Conservation (phyloP, 306 rosid species). For the Senna siamea region DNA sequence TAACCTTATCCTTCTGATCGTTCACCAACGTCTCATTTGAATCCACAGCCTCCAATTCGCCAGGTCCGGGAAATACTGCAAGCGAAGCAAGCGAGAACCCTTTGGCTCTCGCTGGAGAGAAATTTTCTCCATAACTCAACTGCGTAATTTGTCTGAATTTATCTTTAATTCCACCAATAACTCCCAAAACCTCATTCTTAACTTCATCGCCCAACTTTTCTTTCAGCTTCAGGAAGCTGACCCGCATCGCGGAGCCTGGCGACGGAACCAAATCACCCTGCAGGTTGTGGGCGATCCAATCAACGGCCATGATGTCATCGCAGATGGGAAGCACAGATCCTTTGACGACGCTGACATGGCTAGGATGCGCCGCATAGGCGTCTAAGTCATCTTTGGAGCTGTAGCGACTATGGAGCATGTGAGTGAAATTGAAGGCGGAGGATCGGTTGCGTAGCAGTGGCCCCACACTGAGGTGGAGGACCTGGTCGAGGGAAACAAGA, state of each 20-base stretch:
- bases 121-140: conserved; percentile 69
- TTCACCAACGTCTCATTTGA: conserved; percentile 54
- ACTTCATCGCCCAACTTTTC: conserved; percentile 46
- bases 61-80: conserved; percentile 54
- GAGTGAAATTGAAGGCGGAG: conserved; percentile 68
- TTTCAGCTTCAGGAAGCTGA: conserved; percentile 74
- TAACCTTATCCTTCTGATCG: conserved; percentile 71
- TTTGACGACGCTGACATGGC: conserved; percentile 71
- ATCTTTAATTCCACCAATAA: conserved; percentile 54
- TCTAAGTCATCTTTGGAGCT: conserved; percentile 63
- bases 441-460: conserved; percentile 72
- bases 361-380: conserved; percentile 62
- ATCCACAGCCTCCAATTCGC: conserved; percentile 61
- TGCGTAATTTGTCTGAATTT: conserved; percentile 59
- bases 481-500: conserved; percentile 62
- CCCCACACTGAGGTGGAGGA: conserved; percentile 66
- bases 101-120: conserved; percentile 89
- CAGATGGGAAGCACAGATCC: conserved; percentile 67
- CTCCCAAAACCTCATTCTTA: conserved; percentile 56
- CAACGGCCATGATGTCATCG: conserved; percentile 89
- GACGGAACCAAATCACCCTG: conserved; percentile 33
- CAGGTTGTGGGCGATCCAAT: conserved; percentile 64
- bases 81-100: conserved; percentile 82
- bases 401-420: conserved; percentile 88
- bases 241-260: conserved; percentile 62